These are phyloP conservation scores for Yamadazyma endophytica DNA, from an alignment of 805 yeast species.

Conservation along the genomic window DNA sequence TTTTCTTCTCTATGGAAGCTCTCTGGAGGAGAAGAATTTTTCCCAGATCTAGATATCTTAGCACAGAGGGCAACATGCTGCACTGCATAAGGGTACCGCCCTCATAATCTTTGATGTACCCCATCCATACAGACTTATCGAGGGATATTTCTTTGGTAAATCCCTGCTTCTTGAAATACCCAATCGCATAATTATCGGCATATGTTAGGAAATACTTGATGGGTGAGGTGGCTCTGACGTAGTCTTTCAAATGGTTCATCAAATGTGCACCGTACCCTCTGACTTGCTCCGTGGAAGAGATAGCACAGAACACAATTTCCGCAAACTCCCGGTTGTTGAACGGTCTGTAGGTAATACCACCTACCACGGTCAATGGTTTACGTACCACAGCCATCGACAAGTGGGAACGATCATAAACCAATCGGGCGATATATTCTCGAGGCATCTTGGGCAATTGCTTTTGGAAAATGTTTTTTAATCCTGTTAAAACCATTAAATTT, in stretches of 20 bases:
- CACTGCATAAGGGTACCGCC: conserved; percentile 99
- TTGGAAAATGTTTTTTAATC: conserved; percentile 92
- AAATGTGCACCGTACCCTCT: conserved; percentile 98
- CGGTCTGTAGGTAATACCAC: conserved; percentile 96
- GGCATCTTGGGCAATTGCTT: conserved; percentile 99
- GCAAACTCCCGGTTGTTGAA: conserved; percentile 89
- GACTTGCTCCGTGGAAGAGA: conserved; percentile 95
- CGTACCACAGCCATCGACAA: conserved; percentile 94
- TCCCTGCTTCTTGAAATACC: conserved; percentile 97
- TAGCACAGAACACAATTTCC: conserved; percentile 98
- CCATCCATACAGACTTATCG: conserved; percentile 91
- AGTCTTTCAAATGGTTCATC: conserved; percentile 97
- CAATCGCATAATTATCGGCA: conserved; percentile 98
- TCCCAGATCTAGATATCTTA: conserved; percentile 80
- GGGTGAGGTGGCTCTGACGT: conserved; percentile 82
- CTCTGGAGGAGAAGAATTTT: conserved; percentile 83
- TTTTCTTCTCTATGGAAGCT: conserved; percentile 85
- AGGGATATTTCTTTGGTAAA: conserved; percentile 91
- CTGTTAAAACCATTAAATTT: conserved; percentile 87
- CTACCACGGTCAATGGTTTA: conserved; percentile 91
- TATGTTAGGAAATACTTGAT: conserved; percentile 24
- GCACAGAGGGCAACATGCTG: conserved; percentile 78
- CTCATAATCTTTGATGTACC: conserved; percentile 97
- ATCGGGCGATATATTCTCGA: conserved; percentile 87
- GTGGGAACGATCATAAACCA: conserved; percentile 93